These are phyloP conservation scores for Allantophomopsis cytisporea DNA, from an alignment of 2,329 filamentous ascomycete genomes.

Conservation along the genomic window DNA sequence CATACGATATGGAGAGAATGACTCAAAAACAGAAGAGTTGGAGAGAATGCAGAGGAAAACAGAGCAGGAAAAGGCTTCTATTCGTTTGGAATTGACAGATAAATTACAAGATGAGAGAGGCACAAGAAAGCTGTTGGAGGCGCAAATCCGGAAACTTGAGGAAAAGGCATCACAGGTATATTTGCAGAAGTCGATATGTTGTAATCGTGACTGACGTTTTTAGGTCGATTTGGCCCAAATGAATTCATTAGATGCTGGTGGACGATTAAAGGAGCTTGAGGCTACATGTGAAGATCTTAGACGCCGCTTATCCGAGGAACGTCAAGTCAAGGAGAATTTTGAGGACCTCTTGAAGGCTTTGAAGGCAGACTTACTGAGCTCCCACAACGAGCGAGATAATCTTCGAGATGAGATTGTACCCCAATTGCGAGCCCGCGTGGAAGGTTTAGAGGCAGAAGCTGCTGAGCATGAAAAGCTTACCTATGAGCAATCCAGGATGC, in stretches of 20 bases:
- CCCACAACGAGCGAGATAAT: slow-evolving; percentile 82
- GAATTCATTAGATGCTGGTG: slow-evolving; percentile 39
- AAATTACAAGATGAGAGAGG: slow-evolving; percentile 81
- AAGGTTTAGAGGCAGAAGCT: slow-evolving; percentile 65
- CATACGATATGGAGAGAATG: slow-evolving; percentile 54
- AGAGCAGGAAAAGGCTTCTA: slow-evolving; percentile 81
- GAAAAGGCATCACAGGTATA: slow-evolving; percentile 56
- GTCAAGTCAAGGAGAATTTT: slow-evolving; percentile 80
- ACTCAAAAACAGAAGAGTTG: slow-evolving; percentile 55
- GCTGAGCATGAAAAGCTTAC: slow-evolving; percentile 58
- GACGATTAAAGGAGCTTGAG: slow-evolving; percentile 66
- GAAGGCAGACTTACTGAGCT: slow-evolving; percentile 66
- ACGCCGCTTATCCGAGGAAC: slow-evolving; percentile 72
- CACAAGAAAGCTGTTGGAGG: slow-evolving; percentile 62
- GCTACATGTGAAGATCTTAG: slow-evolving; percentile 68
- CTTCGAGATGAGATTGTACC: slow-evolving; percentile 81
- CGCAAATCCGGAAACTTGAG: slow-evolving; percentile 72
- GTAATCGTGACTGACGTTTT: slow-evolving; percentile 6
- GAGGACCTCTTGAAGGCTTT: slow-evolving; percentile 82
- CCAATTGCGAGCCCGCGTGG: slow-evolving; percentile 60
- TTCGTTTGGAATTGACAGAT: slow-evolving; percentile 72
- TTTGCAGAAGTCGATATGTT: slow-evolving; percentile 4
- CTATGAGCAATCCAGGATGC: slow-evolving; percentile 73
- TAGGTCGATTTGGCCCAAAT: slow-evolving; percentile 31
- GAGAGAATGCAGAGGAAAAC: slow-evolving; percentile 71